These are phyloP conservation scores for Pseudogymnoascus sp. DNA, from an alignment of 2,329 filamentous ascomycete genomes.

Conservation along the genomic window DNA sequence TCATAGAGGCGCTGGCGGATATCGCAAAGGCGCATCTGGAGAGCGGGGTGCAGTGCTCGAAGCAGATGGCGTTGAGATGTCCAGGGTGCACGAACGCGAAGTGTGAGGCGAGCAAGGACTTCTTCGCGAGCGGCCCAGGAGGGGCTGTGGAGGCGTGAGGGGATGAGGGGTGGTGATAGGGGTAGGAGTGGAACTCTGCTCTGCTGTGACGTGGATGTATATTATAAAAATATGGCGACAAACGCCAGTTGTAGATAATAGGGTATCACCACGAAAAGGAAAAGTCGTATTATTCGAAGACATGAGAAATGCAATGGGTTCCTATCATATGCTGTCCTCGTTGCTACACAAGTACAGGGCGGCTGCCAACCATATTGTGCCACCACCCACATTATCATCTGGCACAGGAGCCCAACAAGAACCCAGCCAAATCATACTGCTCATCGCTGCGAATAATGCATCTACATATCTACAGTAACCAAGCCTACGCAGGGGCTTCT, in stretches of 20 bases:
- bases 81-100: constrained; percentile 86
- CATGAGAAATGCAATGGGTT: not conserved
- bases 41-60: constrained; percentile 58
- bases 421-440: not conserved
- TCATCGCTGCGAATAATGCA: not conserved
- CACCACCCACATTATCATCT: not conserved
- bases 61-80: constrained; percentile 84
- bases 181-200: not conserved
- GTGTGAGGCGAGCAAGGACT: constrained; percentile 69
- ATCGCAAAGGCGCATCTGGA: constrained; percentile 74
- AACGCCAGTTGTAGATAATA: not conserved
- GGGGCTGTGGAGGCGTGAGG: not conserved
- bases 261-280: not conserved
- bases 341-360: not conserved
- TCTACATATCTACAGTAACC: not conserved
- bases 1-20: constrained; percentile 83
- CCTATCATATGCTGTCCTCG: not conserved
- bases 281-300: not conserved
- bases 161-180: not conserved
- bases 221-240: not conserved
- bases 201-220: not conserved
- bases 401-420: not conserved
- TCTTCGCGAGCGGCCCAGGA: constrained; percentile 35
- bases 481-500: not conserved
- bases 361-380: not conserved